A percentile compares a stretch with the other conserved stretches of the same genome.
phyloP scores from a whole-genome alignment of 176 grass and related monocot genomes.

The Chrysopogon serrulatus region DNA sequence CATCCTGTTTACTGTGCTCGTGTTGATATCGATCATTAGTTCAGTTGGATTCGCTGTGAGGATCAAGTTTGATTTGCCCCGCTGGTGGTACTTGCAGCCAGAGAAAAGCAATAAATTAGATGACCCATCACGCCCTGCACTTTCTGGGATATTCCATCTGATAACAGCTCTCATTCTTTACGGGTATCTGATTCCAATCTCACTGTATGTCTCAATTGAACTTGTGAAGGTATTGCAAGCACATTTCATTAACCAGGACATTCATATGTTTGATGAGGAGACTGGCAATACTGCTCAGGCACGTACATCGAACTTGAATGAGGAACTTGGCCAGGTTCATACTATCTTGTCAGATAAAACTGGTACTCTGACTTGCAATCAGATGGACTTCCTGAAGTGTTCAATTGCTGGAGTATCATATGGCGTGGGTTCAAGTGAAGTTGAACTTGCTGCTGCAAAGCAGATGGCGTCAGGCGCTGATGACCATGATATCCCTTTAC shows the following conservation, averaged over 20 bases:
- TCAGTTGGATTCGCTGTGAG: constrained; percentile 89
- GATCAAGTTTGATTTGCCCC: constrained; percentile 68
- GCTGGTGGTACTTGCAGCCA: constrained; percentile 88
- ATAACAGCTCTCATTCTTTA: constrained; percentile 98
- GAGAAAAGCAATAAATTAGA: constrained; percentile 49
- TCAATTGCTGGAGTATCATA: constrained; percentile 86
- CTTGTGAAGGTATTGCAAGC: constrained; percentile 92
- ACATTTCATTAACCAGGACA: constrained; percentile 89
- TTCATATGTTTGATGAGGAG: constrained; percentile 97
- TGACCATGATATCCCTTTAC: constrained; percentile 32
- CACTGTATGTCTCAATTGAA: constrained; percentile 95
- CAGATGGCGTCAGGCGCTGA: constrained; percentile 58
- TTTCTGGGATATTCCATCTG: constrained; percentile 95
- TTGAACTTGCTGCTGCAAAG: constrained; percentile 85
- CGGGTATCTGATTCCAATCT: constrained; percentile 97
- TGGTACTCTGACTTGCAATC: constrained; percentile 94
- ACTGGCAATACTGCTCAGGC: constrained; percentile 80
- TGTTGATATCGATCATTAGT: constrained; percentile 91
- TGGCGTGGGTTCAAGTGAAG: constrained; percentile 76
- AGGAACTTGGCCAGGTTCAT: constrained; percentile 97
- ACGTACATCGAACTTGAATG: constrained; percentile 94
- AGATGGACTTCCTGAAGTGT: constrained; percentile 98
- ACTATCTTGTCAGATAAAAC: constrained; percentile 93
- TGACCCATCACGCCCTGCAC: constrained; percentile 49
- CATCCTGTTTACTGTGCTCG: constrained; percentile 78